phyloP scores from a whole-genome alignment of 108 stramenopile genomes.

The Parietichytrium sp. region DNA sequence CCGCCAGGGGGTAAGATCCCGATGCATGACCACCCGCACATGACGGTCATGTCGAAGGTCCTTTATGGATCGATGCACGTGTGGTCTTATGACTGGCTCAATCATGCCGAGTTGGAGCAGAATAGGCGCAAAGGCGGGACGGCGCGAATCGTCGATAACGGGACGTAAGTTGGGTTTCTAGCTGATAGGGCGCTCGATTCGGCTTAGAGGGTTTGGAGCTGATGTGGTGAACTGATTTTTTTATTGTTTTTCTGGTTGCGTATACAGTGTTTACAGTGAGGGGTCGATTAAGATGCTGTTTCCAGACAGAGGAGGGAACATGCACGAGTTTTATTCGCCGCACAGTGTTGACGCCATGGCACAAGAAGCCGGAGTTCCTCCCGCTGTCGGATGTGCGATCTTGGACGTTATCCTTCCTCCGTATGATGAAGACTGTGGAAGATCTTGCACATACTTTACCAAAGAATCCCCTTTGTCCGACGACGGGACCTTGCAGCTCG shows the following conservation, averaged over 20 bases:
- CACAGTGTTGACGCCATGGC: no score
- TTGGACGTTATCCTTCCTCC: slow-evolving; percentile 89
- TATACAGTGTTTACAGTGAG: slow-evolving; percentile 42
- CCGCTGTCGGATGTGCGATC: slow-evolving; percentile 59
- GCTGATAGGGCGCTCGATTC: no score
- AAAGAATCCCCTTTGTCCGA: no score
- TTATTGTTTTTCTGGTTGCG: slow-evolving; percentile 36
- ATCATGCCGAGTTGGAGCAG: slow-evolving; percentile 27
- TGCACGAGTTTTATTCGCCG: slow-evolving; percentile 80
- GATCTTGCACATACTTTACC: slow-evolving; percentile 87
- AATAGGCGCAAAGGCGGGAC: background rate
- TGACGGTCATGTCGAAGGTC: slow-evolving; percentile 83
- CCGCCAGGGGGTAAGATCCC: slow-evolving; percentile 82
- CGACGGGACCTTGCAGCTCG: no score
- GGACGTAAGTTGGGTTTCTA: no score
- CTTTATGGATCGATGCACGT: slow-evolving; percentile 80
- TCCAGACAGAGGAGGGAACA: slow-evolving; percentile 71
- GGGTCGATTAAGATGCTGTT: slow-evolving; percentile 42
- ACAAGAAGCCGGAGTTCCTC: slow-evolving; percentile 77
- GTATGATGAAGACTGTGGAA: slow-evolving; percentile 72
- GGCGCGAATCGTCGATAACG: background rate
- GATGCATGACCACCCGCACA: slow-evolving; percentile 87
- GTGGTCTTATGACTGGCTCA: slow-evolving; percentile 68
- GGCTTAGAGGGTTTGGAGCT: no score
- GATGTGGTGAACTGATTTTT: no score